A percentile compares a stretch with the other conserved stretches of the same genome.
These are phyloP conservation scores for Sporothrix globosa DNA, from an alignment of 2,329 filamentous ascomycete species.

Conservation along the genomic window DNA sequence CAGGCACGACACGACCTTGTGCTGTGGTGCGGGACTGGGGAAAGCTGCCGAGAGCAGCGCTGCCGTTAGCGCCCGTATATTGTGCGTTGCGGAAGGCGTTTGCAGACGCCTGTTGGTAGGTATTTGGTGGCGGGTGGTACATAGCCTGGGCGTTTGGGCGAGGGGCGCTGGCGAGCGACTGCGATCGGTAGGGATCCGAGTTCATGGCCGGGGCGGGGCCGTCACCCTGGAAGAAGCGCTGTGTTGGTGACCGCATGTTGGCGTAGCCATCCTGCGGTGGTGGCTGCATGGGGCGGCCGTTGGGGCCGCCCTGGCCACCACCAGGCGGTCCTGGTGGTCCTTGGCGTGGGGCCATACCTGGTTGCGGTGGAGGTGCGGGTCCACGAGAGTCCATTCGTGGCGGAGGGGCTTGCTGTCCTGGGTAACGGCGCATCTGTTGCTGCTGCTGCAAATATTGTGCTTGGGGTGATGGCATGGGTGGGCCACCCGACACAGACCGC, in stretches of 20 bases:
- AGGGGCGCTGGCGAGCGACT: slow-evolving; percentile 79
- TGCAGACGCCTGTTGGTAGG: slow-evolving; percentile 67
- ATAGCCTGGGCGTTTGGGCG: slow-evolving; percentile 62
- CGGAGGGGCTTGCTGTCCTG: slow-evolving; percentile 43
- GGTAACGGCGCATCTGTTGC: slow-evolving; percentile 53
- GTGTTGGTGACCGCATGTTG: slow-evolving; percentile 51
- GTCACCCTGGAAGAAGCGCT: slow-evolving; percentile 65
- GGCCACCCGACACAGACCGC: slow-evolving; percentile 56
- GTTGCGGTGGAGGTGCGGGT: slow-evolving; percentile 48
- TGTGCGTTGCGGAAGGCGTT: slow-evolving; percentile 78
- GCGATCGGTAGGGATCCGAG: slow-evolving; percentile 84
- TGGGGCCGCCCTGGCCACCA: slow-evolving; percentile 37
- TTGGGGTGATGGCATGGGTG: slow-evolving; percentile 50
- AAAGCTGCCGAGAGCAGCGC: slow-evolving; percentile 36
- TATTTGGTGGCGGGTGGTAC: slow-evolving; percentile 66
- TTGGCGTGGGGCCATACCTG: slow-evolving; percentile 25
- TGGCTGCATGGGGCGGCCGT: slow-evolving; percentile 24
- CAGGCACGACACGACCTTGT: slow-evolving; percentile 87
- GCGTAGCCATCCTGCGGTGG: slow-evolving; percentile 47
- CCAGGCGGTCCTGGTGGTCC: slow-evolving; percentile 1
- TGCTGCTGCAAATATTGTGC: slow-evolving; percentile 55
- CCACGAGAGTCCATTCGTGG: slow-evolving; percentile 61
- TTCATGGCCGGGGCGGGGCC: slow-evolving; percentile 73
- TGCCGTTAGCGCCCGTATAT: slow-evolving; percentile 58
- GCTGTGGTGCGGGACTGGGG: slow-evolving; percentile 76